phyloP scores from a whole-genome alignment of 1,284 basidiomycete species.

The Chalciporus sp. region DNA sequence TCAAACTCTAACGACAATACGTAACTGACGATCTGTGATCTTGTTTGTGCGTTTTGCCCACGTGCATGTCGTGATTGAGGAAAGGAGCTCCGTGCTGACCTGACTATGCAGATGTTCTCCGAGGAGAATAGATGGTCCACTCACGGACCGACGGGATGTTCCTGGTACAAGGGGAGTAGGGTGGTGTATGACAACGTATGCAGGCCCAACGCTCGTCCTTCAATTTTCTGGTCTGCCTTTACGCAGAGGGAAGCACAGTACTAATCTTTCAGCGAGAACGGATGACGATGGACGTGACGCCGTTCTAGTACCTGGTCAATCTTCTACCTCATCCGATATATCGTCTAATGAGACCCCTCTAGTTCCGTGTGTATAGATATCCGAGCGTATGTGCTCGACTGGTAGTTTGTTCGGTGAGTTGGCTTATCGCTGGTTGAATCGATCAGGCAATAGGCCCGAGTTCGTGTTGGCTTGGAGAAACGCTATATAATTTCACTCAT shows the following conservation, averaged over 20 bases:
- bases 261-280: too few relatives aligned
- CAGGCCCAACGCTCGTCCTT: not conserved
- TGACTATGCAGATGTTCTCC: conserved; percentile 48
- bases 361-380: too few relatives aligned
- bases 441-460: not conserved
- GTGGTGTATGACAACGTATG: not conserved
- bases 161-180: not conserved
- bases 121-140: conserved; percentile 49
- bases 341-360: too few relatives aligned
- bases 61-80: conserved; percentile 30
- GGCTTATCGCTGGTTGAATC: not conserved
- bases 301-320: too few relatives aligned
- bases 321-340: too few relatives aligned
- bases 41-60: conserved; percentile 1
- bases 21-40: conserved; percentile 35
- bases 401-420: not conserved
- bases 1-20: conserved; percentile 51
- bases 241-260: too few relatives aligned
- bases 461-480: too few relatives aligned
- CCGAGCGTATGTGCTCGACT: not conserved
- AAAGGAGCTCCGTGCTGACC: conserved; percentile 60
- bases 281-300: too few relatives aligned
- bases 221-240: not conserved
- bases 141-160: not conserved
- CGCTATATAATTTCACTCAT: too few relatives aligned